Percentiles rank a stretch among this genome's conserved stretches.
Evolutionary conservation across 345 rosid genomes (phyloP).

Genomic region (Linum trigynum): DNA sequence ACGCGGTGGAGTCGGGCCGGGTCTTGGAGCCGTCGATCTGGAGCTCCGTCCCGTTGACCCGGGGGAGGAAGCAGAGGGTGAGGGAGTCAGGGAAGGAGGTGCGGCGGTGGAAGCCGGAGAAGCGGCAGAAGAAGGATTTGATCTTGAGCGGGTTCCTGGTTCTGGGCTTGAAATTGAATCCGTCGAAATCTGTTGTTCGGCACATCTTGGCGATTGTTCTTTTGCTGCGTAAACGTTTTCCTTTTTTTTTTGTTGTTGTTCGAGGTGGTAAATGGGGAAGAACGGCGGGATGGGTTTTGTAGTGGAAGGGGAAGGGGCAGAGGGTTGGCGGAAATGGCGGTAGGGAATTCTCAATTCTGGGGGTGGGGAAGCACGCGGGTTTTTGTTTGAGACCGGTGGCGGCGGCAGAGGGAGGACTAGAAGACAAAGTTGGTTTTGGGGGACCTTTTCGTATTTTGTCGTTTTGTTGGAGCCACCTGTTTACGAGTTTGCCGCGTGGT

Average conservation of each 20-base stretch:
- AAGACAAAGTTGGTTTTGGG: too few species aligned
- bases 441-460: too few species aligned
- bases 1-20: conserved; percentile 54
- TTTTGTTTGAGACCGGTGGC: too few species aligned
- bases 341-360: too few species aligned
- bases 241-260: background rate
- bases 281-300: background rate
- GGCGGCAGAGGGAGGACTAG: too few species aligned
- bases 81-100: conserved; percentile 41
- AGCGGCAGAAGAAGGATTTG: conserved; percentile 50
- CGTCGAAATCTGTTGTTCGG: conserved; percentile 36
- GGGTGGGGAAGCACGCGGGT: too few species aligned
- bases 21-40: conserved; percentile 45
- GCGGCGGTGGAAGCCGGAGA: conserved; percentile 24
- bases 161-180: conserved; percentile 7
- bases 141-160: conserved; percentile 25
- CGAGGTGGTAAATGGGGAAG: background rate
- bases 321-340: too few species aligned
- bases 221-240: too few species aligned
- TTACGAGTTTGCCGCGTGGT: too few species aligned
- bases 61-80: conserved; percentile 61
- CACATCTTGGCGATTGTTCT: conserved; percentile 34
- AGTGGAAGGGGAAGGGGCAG: too few species aligned
- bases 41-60: conserved; percentile 44
- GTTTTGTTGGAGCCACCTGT: too few species aligned